Evolutionary conservation across 2,329 filamentous ascomycete genomes (phyloP), one percentile per base, ranked within the genome.

Genomic region (Ploettnerulaceae sp.): DNA sequence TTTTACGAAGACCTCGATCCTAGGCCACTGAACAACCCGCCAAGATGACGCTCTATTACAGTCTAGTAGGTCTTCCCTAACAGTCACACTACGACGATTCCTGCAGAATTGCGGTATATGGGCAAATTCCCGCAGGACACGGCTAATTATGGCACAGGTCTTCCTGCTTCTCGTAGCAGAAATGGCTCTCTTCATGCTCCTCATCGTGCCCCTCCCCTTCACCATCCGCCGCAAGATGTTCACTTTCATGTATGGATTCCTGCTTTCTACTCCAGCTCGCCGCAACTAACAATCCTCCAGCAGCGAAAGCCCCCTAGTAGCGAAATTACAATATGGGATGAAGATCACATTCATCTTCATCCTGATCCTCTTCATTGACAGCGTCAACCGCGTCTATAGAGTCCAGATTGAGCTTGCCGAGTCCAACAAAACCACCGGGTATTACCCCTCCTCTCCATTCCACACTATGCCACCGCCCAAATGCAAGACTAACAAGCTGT

Each of bases 321-420:
- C 90, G 31, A 96, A 97, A 68, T 68, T 97, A 56, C 91, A 97
- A 74, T 96, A 98, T 74, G 91, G 89, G 62, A 77, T 98, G 72
- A 97, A 96, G 79, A 98, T 98, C 48, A 95, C 89, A 2, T 98
- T 98, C 67, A 91, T 98, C 66, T 98, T 98, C 73, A 97, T 98
- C 63, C 76, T 97, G 49, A 95, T 98, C 56, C 84, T 98, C 56
- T 98, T 98, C 72, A 80, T 97, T 62, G 93, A 98, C 72, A 95
- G 89, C 65, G 90, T 97, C 68, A 83, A 84, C 64, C 88, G 93
- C 56, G 93, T 98, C 63, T 98, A 96, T 70, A 87, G 93, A 53
- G 93, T 98, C 45, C 91, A 97, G 71, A 71, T 93, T 55, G 93
- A 98, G 72, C 76, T 97, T 47, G 73, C 81, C 36, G 74, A 82